Conservation (phyloP, 1,139 yeast species). For the Pichia terricola region DNA sequence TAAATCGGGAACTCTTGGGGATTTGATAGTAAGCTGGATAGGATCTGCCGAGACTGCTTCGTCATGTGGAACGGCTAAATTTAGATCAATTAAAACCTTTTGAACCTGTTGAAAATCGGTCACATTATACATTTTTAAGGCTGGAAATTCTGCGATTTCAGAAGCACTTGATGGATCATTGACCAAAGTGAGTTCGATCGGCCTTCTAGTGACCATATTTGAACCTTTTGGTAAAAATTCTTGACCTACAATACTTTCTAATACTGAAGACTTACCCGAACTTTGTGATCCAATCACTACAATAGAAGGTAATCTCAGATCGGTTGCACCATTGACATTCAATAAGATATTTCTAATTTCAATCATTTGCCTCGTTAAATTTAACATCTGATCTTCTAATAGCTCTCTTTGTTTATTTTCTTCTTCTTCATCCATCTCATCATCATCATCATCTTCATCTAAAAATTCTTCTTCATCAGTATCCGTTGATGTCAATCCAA, state of each 20-base stretch:
- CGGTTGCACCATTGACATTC: conserved; percentile 62
- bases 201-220: conserved; percentile 88
- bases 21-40: conserved; percentile 52
- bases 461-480: conserved; percentile 1
- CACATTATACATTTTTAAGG: conserved; percentile 67
- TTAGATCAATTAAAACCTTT: conserved; percentile 72
- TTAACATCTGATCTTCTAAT: conserved; percentile 70
- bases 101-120: conserved; percentile 87
- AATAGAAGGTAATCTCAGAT: conserved; percentile 80
- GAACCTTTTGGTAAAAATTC: conserved; percentile 94
- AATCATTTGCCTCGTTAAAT: conserved; percentile 89
- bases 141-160: conserved; percentile 91
- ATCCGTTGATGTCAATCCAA: conserved; percentile 4
- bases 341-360: conserved; percentile 78
- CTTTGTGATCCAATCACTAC: conserved; percentile 97
- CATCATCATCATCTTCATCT: conserved; percentile 29
- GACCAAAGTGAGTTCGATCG: conserved; percentile 67
- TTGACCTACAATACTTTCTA: conserved; percentile 90
- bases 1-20: conserved; percentile 89
- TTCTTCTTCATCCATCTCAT: conserved; percentile 31
- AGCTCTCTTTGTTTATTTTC: conserved; percentile 33
- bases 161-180: conserved; percentile 78
- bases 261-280: conserved; percentile 89
- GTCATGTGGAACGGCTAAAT: conserved; percentile 77
- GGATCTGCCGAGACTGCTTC: conserved; percentile 21